phyloP scores from a whole-genome alignment of 2,329 filamentous ascomycete species.

The Bipolaris cookei region DNA sequence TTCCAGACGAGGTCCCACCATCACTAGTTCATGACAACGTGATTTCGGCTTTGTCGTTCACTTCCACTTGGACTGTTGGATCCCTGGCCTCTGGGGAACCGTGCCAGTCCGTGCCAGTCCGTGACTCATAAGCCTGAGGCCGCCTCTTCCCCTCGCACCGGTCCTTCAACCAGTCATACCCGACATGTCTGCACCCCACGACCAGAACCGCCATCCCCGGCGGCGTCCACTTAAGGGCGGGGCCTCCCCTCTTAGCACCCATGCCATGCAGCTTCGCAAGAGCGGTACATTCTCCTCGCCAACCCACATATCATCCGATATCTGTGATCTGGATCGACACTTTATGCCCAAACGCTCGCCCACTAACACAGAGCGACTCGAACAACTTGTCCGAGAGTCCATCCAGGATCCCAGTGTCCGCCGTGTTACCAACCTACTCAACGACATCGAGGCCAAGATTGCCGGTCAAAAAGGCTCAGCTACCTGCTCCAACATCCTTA shows the following conservation, averaged over 20 bases:
- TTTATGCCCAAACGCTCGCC: slow-evolving; percentile 57
- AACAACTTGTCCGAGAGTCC: slow-evolving; percentile 55
- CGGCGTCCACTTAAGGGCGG: slow-evolving; percentile 53
- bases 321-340: slow-evolving; percentile 48
- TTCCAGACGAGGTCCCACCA: slow-evolving; percentile 13
- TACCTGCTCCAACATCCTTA: slow-evolving; percentile 50
- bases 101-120: slow-evolving; percentile 18
- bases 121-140: slow-evolving; percentile 48
- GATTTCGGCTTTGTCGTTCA: slow-evolving; percentile 31
- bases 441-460: slow-evolving; percentile 54
- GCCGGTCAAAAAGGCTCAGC: slow-evolving; percentile 43
- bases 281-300: slow-evolving; percentile 57
- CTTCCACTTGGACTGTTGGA: slow-evolving; percentile 33
- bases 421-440: slow-evolving; percentile 53
- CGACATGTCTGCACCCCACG: slow-evolving; percentile 49
- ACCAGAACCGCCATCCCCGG: slow-evolving; percentile 54
- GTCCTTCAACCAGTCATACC: slow-evolving; percentile 43
- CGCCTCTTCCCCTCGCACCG: slow-evolving; percentile 33
- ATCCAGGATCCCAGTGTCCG: slow-evolving; percentile 55
- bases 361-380: slow-evolving; percentile 56
- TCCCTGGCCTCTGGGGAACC: slow-evolving; percentile 28
- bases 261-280: slow-evolving; percentile 56
- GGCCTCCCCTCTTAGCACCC: slow-evolving; percentile 44
- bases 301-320: slow-evolving; percentile 45
- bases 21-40: slow-evolving; percentile 35